Base-by-base conservation (phyloP, 805 yeast genomes). In the Clavispora carvajalis region DNA sequence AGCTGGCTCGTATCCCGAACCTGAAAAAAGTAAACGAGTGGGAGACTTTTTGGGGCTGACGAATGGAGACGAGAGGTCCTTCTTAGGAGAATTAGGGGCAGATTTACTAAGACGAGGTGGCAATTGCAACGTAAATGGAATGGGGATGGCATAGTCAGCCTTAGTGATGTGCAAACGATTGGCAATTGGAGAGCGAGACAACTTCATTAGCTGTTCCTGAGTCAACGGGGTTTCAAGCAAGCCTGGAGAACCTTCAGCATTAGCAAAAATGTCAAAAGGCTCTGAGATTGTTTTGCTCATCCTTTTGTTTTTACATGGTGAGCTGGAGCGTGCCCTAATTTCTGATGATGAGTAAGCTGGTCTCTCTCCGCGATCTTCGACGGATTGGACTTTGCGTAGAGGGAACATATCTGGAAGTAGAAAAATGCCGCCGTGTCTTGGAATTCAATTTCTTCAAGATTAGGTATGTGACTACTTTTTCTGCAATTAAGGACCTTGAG, bases 41-140 rank as follows among this genome's bases (percentile, higher is more conserved):
- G 53, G 53, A 12, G 47, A 35, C 31, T 38, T 44, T 17, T 17
- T 19, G 7, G 26, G 34, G 6, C 13, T 28, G 7, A 7, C 3
- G 7, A 22, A 21, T 17, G 31, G 9, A 5, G 42, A 25, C 5
- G 38, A 11, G 19, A 12, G 23, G 3, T 19, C 8, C 17, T 18
- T n/a, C 8, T 31, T 12, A 5, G 45, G 39, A 3, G 43, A 21
- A 19, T 37, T 12, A 3, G 50, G 38, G 21, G 37, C 38, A 9
- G 45, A 34, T 15, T 37, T 33, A 34, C 67, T 59, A 31, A 69
- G 51, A 38, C 62, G 65, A 4, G 74, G 74, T 1, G 74, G 74
- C 34, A 69, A 47, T 24, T 58, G 56, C 30, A 69, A 48, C 5
- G 68, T 60, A 46, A 69, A 68, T 3, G 74, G 74, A 29, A 69